Conservation (phyloP, 2,329 filamentous ascomycete genomes). For the Neonectria hederae region DNA sequence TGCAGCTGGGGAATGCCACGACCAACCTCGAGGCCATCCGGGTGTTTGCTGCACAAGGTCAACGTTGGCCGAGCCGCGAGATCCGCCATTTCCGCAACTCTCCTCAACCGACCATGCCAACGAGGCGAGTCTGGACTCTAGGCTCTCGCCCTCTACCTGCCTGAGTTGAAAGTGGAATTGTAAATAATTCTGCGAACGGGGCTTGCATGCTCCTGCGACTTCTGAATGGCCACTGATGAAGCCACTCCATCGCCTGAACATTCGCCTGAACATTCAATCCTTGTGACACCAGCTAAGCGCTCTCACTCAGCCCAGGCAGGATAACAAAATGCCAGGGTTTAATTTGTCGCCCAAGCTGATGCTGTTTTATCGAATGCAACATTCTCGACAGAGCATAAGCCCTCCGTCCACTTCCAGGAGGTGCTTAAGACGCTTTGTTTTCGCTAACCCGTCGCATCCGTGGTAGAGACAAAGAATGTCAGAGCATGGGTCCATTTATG, state of each 20-base stretch:
- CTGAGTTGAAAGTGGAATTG: background rate
- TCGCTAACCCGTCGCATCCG: slow-evolving; percentile 11
- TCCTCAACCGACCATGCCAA: background rate
- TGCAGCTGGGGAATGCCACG: background rate
- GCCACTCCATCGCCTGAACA: background rate
- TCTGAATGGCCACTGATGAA: background rate
- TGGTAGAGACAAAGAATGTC: slow-evolving; percentile 6
- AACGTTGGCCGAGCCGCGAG: background rate
- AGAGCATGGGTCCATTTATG: background rate
- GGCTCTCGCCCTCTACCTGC: too few species aligned
- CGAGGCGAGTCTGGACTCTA: background rate
- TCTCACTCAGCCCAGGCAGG: slow-evolving; percentile 11
- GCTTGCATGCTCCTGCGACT: background rate
- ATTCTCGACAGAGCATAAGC: background rate
- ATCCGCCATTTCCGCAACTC: background rate
- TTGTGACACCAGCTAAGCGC: background rate
- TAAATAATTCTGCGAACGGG: too few species aligned
- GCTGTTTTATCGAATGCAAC: slow-evolving; percentile 2
- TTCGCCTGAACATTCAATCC: background rate
- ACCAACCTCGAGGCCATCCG: background rate
- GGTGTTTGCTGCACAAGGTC: background rate
- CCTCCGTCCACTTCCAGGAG: background rate
- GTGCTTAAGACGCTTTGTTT: background rate
- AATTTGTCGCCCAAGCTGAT: slow-evolving; percentile 31
- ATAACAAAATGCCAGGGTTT: slow-evolving; percentile 34